phyloP scores from a whole-genome alignment of 2,329 filamentous ascomycete species.

The Calcarisporium arbuscula region DNA sequence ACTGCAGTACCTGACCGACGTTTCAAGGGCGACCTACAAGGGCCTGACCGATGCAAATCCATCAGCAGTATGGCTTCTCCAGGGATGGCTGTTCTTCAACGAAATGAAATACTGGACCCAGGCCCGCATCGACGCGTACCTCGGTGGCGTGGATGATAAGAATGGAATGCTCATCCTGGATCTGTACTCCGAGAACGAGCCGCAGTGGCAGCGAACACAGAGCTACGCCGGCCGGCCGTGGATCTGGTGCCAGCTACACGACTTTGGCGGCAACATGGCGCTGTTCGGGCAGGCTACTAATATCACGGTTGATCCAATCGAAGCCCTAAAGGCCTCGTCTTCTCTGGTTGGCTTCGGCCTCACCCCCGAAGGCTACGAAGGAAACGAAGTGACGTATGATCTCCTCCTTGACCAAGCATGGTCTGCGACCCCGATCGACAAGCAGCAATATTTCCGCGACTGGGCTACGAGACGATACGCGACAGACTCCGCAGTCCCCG shows the following conservation, averaged over 20 bases:
- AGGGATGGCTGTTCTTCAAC: slow-evolving; percentile 40
- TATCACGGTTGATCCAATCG: slow-evolving; percentile 36
- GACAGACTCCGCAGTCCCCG: slow-evolving; percentile 28
- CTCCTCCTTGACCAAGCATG: slow-evolving; percentile 43
- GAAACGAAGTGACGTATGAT: slow-evolving; percentile 43
- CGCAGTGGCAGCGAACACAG: slow-evolving; percentile 40
- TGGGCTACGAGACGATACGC: slow-evolving; percentile 37
- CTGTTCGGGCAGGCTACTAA: slow-evolving; percentile 42
- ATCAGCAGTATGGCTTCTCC: slow-evolving; percentile 41
- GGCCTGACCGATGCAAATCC: slow-evolving; percentile 38
- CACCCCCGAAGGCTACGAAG: slow-evolving; percentile 41
- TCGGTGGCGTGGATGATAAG: slow-evolving; percentile 34
- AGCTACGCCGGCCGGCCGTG: slow-evolving; percentile 43
- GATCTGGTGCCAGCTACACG: slow-evolving; percentile 45
- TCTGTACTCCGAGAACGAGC: slow-evolving; percentile 39
- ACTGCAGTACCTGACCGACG: slow-evolving; percentile 28
- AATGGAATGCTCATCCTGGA: slow-evolving; percentile 42
- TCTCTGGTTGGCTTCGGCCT: slow-evolving; percentile 39
- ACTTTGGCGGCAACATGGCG: slow-evolving; percentile 39
- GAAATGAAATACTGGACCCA: slow-evolving; percentile 34
- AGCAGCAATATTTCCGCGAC: slow-evolving; percentile 33
- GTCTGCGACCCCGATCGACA: slow-evolving; percentile 33
- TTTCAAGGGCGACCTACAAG: slow-evolving; percentile 29
- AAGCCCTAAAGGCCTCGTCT: slow-evolving; percentile 29
- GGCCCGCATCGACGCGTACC: slow-evolving; percentile 36